Base-by-base conservation (phyloP, 2,329 filamentous ascomycete genomes). In the Sclerotinia minor region DNA sequence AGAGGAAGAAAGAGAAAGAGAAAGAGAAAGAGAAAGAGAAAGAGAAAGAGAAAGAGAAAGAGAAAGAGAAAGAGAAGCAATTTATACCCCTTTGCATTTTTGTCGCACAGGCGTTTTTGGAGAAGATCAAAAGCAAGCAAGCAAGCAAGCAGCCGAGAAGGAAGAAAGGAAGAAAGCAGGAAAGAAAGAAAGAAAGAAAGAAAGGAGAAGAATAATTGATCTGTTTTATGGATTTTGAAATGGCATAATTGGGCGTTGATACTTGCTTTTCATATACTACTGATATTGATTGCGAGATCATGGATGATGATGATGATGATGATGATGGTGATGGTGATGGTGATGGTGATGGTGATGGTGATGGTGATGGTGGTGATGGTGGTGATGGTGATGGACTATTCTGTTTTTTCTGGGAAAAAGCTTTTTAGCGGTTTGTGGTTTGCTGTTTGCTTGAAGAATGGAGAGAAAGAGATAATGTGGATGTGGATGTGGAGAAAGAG, bases 41-140 rank as follows among this genome's bases (percentile, higher is more conserved):
- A n/a, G n/a, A n/a, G n/a, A n/a, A n/a, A n/a, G n/a, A n/a, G n/a
- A n/a, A 19, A 38, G 55, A 35, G 52, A 57, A 15, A n/a, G n/a
- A 9, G 21, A 17, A 45, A 19, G 38, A 47, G 11, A 38, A 64
- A n/a, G 53, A 24, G 38, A 47, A 24, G 38, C 21, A 35, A 19
- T 61, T 61, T 61, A 61, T 61, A 61, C 58, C 58, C 21, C 19
- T 61, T 61, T 35, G 24, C 29, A 50, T 49, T 61, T 50, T 49
- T 35, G 38, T 55, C 19, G 53, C 44, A 29, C 19, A 35, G 50
- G 53, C 50, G 50, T 44, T 54, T 44, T 44, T n/a, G 41, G 52
- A 21, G 21, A 17, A 29, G 38, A 44, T 21, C 19, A 17, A 55
- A 9, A 29, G 26, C 17, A 53, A 2, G 35, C 32, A 35, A 35